Conservation (phyloP, 495 filamentous ascomycete species). For the Rostrohypoxylon terebratum region DNA sequence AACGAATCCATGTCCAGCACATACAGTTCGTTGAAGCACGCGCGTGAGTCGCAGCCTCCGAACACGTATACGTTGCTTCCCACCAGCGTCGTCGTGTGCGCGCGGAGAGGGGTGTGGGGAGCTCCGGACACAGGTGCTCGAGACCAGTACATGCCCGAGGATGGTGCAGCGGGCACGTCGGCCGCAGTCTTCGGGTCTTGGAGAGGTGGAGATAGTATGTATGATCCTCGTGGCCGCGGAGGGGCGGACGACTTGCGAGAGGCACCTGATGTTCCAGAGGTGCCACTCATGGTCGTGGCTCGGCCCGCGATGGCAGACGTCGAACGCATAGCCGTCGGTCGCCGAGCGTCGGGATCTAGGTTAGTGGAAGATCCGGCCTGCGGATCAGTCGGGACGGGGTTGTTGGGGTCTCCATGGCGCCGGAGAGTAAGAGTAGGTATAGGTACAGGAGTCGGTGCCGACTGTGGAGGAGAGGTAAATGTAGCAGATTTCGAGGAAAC, state of each 20-base stretch:
- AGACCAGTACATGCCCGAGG: slow-evolving; percentile 77
- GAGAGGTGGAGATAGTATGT: slow-evolving; percentile 65
- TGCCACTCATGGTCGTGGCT: slow-evolving; percentile 39
- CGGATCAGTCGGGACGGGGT: slow-evolving; percentile 43
- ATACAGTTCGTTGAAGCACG: slow-evolving; percentile 74
- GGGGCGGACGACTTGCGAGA: slow-evolving; percentile 45
- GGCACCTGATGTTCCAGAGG: slow-evolving; percentile 41
- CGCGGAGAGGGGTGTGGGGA: slow-evolving; percentile 67
- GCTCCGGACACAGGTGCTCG: slow-evolving; percentile 67
- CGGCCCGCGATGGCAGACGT: slow-evolving; percentile 65
- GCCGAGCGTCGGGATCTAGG: slow-evolving; percentile 48
- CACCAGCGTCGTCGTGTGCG: slow-evolving; percentile 71
- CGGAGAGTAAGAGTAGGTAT: slow-evolving; percentile 45
- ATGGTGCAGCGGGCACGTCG: slow-evolving; percentile 69
- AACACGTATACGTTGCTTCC: slow-evolving; percentile 73
- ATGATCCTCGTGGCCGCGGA: slow-evolving; percentile 50
- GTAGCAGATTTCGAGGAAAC: slow-evolving; percentile 49
- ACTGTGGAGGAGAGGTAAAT: slow-evolving; percentile 44
- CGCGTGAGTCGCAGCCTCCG: slow-evolving; percentile 71
- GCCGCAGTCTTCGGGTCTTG: slow-evolving; percentile 67
- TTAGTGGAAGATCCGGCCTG: slow-evolving; percentile 59
- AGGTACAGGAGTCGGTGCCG: slow-evolving; percentile 41
- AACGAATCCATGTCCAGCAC: slow-evolving; percentile 74
- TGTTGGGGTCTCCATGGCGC: slow-evolving; percentile 38
- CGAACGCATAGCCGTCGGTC: slow-evolving; percentile 58